Percentiles rank a stretch among this genome's conserved stretches.
These are phyloP conservation scores for Penicillium parvum DNA, from an alignment of 495 filamentous ascomycete species.

Conservation along the genomic window DNA sequence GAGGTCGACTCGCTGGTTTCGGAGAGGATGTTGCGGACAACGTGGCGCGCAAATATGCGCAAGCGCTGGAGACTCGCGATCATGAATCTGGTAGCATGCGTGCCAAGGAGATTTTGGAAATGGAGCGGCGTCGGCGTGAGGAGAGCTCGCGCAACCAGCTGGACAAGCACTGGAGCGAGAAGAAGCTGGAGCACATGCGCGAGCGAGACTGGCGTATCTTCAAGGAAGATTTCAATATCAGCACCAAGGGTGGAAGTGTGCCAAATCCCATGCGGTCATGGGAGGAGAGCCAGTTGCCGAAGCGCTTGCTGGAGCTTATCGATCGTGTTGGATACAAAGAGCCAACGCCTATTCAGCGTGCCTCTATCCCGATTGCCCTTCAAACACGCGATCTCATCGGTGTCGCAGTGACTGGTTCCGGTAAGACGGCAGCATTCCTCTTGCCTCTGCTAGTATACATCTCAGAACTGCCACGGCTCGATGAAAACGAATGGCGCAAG, in stretches of 20 bases:
- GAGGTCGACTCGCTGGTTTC: constrained; percentile 79
- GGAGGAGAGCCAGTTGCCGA: constrained; percentile 79
- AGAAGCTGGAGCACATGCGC: constrained; percentile 91
- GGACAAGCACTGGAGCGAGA: constrained; percentile 97
- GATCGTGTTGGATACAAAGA: constrained; percentile 87
- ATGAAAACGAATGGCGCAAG: constrained; percentile 72
- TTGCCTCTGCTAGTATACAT: constrained; percentile 97
- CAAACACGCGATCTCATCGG: constrained; percentile 93
- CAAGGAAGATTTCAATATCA: constrained; percentile 98
- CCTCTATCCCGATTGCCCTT: constrained; percentile 91
- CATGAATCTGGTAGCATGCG: constrained; percentile 71
- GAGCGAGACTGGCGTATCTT: constrained; percentile 99
- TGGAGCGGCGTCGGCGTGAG: constrained; percentile 76
- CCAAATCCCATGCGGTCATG: constrained; percentile 97
- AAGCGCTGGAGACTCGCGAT: constrained; percentile 74
- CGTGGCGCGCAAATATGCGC: constrained; percentile 68
- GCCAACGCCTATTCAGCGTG: constrained; percentile 87
- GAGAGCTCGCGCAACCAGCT: constrained; percentile 65
- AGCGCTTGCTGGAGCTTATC: constrained; percentile 77
- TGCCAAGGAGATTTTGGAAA: constrained; percentile 78
- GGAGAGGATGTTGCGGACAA: constrained; percentile 70
- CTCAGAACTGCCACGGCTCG: constrained; percentile 78
- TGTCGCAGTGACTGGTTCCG: constrained; percentile 97
- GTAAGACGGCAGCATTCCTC: constrained; percentile 96
- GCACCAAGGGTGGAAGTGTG: constrained; percentile 83